Evolutionary conservation across 1,139 yeast species (phyloP), one percentile per base, ranked within the genome.

Genomic region (Yamadazyma friedrichii): DNA sequence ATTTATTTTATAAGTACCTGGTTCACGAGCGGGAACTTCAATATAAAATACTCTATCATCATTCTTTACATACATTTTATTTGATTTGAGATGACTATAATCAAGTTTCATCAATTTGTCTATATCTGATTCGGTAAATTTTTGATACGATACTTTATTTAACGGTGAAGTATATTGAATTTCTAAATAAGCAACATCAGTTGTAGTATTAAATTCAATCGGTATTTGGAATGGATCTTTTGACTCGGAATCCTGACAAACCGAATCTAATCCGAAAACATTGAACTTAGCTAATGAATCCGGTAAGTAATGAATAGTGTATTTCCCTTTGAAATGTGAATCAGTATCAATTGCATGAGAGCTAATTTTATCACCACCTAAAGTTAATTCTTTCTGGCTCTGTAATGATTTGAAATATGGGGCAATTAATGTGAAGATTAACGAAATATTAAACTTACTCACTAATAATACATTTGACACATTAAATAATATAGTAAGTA

Each of bases 211-310:
- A 52, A 89, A 77, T 50, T 85, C 81, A 15, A 93, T 70, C 4
- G 98, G 97, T 48, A 91, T 72, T 26, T 71, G 60, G 22, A 70
- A 46, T 1, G 52, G 41, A 13, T 49, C 38, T 31, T 46, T 48
- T 3, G 51, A 46, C 1, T 46, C 52, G 2, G 47, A 38, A 36
- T 80, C 80, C 36, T 88, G 58, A 61, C 98, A 91, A 44, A 73
- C 74, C 11, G 55, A 54, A 22, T 79, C 74, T 31, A 76, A 78
- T 35, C 74, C 78, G 50, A 82, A 78, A 1, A 97, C 97, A 50
- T 91, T 88, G 56, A 94, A 68, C 52, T 74, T 70, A 2, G 95
- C 96, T 0, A 95, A 84, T 33, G 95, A 86, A 58, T 93, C 98
- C 0, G 98, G 98, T 33, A 94, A 67, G 50, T 87, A 87, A 52